Percentiles rank a stretch among this genome's conserved stretches.
Evolutionary conservation across 371 early-diverging fungal genomes (phyloP).

Genomic region (Mortierella sp.): DNA sequence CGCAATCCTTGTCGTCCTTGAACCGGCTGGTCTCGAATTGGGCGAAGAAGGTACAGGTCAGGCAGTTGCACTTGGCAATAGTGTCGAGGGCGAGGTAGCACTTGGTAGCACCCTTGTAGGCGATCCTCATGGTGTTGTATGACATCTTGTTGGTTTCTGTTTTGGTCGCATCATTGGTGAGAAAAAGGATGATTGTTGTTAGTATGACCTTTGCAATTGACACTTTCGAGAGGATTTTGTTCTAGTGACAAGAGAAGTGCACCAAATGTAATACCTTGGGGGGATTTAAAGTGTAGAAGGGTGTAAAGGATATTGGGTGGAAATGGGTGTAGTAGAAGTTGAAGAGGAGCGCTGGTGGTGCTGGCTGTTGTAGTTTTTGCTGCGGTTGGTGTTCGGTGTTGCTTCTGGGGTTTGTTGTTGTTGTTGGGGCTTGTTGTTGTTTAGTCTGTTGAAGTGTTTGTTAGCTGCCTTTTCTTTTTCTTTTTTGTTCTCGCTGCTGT

Average conservation of each 20-base stretch:
- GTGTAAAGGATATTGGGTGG: too few relatives aligned
- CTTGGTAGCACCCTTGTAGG: not conserved
- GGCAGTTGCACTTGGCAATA: not conserved
- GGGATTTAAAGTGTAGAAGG: not conserved
- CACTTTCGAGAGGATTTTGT: not conserved
- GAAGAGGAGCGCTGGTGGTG: too few relatives aligned
- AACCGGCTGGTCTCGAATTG: not conserved
- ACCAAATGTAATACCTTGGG: not conserved
- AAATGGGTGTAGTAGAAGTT: too few relatives aligned
- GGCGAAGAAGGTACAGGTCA: not conserved
- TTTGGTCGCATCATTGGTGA: not conserved
- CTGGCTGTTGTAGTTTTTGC: too few relatives aligned
- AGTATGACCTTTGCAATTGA: not conserved
- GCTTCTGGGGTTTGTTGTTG: not conserved
- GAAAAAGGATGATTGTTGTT: not conserved
- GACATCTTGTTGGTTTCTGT: not conserved
- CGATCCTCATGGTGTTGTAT: slow-evolving; percentile 3
- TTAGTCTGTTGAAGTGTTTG: not conserved
- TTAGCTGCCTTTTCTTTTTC: not conserved
- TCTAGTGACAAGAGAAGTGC: not conserved
- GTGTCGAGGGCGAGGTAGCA: slow-evolving; percentile 1
- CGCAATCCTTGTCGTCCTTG: not conserved
- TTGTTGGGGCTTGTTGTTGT: not conserved
- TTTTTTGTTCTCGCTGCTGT: not conserved
- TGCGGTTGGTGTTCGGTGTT: too few relatives aligned